Base-by-base conservation (phyloP, 208 protist genomes). In the Leishmania martiniquensis region DNA sequence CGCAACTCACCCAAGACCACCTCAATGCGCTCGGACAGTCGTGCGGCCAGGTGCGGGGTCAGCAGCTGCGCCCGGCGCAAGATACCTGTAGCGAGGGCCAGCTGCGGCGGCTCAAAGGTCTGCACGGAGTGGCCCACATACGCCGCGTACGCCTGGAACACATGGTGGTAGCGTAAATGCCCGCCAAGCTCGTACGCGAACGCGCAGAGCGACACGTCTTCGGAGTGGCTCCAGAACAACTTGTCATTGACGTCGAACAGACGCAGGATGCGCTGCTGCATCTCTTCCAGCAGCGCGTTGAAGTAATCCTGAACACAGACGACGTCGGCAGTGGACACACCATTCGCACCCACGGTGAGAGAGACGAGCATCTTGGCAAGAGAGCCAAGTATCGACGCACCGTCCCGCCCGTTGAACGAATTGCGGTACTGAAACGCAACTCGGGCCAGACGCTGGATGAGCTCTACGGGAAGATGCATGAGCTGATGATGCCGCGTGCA, bases 121-220 rank as follows among this genome's bases (percentile, higher is more conserved):
- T 76, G 47, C 42, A 91, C 86, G 42, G 87, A 74, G 34, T 85
- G 81, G 32, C 78, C 62, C 34, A 93, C 87, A 78, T 94, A 97
- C 42, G 44, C 67, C 12, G 82, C 88, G 76, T 90, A 95, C 9
- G 84, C 80, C 34, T 81, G 51, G 57, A 97, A 97, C 29, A 97
- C 83, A 51, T 79, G 65, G 49, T 75, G 77, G 86, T 92, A 92
- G 69, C 89, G 93, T 39, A 87, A 39, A 60, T 86, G 85, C 9
- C 93, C 91, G 44, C 93, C 91, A 34, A 94, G 80, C 79, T 97
- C 93, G 80, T 93, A 97, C 51, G 91, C 89, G 72, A 95, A 97
- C 22, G 81, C 89, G 68, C 91, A 89, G n/a, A 82, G 78, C 10
- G 90, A 91, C 51, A 93, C 72, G 75, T 92, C 87, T 51, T 87